A percentile compares a stretch with the other conserved stretches of the same genome.
phyloP scores from a whole-genome alignment of 2,329 filamentous ascomycete species.

The Emergomyces orientalis region DNA sequence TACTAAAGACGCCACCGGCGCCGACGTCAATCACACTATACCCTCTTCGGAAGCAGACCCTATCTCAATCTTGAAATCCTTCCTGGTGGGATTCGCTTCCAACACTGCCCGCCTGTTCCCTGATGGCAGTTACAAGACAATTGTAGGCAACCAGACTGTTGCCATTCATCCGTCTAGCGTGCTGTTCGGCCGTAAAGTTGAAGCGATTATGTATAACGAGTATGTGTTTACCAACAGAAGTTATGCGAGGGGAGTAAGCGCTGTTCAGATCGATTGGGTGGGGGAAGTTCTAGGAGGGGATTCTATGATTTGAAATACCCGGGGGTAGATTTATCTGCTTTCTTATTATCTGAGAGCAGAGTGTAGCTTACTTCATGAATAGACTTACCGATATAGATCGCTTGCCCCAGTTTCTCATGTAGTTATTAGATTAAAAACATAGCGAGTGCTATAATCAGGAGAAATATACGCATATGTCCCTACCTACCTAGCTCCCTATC shows the following conservation, averaged over 20 bases:
- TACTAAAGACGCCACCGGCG: constrained; percentile 17
- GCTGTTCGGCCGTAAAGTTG: constrained; percentile 50
- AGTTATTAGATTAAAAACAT: background rate
- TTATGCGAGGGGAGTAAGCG: constrained; percentile 54
- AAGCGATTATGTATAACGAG: constrained; percentile 57
- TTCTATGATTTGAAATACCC: background rate
- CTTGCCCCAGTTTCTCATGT: background rate
- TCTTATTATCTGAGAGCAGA: background rate
- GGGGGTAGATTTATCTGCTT: background rate
- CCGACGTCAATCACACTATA: constrained; percentile 9
- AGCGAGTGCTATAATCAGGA: too few species aligned
- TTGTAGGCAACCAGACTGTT: constrained; percentile 53
- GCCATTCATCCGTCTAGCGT: constrained; percentile 55
- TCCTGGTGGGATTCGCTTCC: constrained; percentile 50
- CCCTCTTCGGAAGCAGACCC: constrained; percentile 28
- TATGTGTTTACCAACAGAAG: constrained; percentile 57
- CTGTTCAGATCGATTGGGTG: constrained; percentile 54
- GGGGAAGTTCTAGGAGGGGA: constrained; percentile 38
- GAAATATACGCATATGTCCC: too few species aligned
- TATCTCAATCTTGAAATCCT: constrained; percentile 47
- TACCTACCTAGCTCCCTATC: too few species aligned
- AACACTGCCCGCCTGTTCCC: constrained; percentile 53
- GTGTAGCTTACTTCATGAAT: background rate
- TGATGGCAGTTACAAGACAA: constrained; percentile 53
- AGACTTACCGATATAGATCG: background rate